Percentiles rank a stretch among this genome's conserved stretches.
Evolutionary conservation across 139 green algal species (phyloP).

Genomic region (Deuterostichococcus epilithicus): DNA sequence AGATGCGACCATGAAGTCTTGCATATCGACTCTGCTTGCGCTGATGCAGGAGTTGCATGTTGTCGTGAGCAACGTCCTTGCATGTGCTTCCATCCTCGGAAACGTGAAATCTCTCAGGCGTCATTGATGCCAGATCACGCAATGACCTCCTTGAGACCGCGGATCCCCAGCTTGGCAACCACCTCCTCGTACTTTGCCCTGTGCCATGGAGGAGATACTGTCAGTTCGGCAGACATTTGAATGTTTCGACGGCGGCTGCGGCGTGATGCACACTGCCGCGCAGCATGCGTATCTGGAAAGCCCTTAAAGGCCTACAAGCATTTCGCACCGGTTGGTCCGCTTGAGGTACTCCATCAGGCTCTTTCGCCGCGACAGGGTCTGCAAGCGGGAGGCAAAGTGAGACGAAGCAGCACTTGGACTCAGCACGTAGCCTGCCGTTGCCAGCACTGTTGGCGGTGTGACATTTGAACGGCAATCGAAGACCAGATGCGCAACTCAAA

Average conservation of each 20-base stretch:
- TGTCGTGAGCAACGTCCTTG: too few relatives aligned
- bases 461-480: too few relatives aligned
- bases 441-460: background rate
- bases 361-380: constrained; percentile 17
- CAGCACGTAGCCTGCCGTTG: background rate
- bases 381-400: background rate
- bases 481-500: too few relatives aligned
- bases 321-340: constrained; percentile 7
- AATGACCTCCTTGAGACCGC: constrained; percentile 24
- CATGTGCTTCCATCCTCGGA: too few relatives aligned
- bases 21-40: too few relatives aligned
- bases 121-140: constrained; percentile 12
- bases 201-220: background rate
- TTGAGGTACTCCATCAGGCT: constrained; percentile 46
- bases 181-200: constrained; percentile 25
- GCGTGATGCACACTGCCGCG: background rate
- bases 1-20: too few relatives aligned
- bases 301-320: background rate
- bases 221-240: background rate
- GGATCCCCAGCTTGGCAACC: constrained; percentile 14
- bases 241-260: background rate
- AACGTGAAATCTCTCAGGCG: constrained; percentile 5
- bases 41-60: too few relatives aligned
- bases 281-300: background rate
- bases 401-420: background rate